A percentile compares a stretch with the other conserved stretches of the same genome.
Evolutionary conservation across 331 rosid species (phyloP).

Genomic region (Malus hybrid): DNA sequence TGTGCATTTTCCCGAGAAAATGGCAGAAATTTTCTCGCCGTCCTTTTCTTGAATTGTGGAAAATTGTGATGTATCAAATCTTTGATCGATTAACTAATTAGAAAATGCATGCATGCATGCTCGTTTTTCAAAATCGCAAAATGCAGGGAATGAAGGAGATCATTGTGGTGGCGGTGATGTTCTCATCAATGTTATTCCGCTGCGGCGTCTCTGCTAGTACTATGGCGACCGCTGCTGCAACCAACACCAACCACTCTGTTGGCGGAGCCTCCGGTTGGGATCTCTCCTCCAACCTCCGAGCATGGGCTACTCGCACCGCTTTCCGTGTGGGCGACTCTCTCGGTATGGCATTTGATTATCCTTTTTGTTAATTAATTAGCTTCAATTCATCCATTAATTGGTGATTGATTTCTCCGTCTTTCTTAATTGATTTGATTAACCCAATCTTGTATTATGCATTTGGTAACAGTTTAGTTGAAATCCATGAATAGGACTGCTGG

Average conservation of each 20-base stretch:
- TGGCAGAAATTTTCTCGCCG: not conserved
- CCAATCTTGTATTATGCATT: too few species aligned
- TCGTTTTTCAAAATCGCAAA: too few species aligned
- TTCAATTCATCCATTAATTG: not conserved
- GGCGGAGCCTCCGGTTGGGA: conserved; percentile 82
- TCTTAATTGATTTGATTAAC: too few species aligned
- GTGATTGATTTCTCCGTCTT: not conserved
- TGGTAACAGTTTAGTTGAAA: too few species aligned
- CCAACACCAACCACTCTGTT: conserved; percentile 38
- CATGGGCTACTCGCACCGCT: conserved; percentile 43
- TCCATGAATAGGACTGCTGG: too few species aligned
- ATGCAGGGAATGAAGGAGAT: conserved; percentile 38
- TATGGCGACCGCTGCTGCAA: not conserved
- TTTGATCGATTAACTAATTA: not conserved
- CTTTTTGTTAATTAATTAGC: not conserved
- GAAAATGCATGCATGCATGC: conserved; percentile 38
- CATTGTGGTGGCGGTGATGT: conserved; percentile 28
- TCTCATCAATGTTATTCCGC: conserved; percentile 47
- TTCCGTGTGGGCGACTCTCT: conserved; percentile 61
- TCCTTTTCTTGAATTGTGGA: not conserved
- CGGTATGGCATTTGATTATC: conserved; percentile 19
- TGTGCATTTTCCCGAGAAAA: not conserved
- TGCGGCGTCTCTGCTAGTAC: conserved; percentile 44
- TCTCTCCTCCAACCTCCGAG: conserved; percentile 40
- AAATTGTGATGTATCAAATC: too few species aligned